Conservation (phyloP, 2,329 filamentous ascomycete genomes). For the Pseudogymnoascus sp. region DNA sequence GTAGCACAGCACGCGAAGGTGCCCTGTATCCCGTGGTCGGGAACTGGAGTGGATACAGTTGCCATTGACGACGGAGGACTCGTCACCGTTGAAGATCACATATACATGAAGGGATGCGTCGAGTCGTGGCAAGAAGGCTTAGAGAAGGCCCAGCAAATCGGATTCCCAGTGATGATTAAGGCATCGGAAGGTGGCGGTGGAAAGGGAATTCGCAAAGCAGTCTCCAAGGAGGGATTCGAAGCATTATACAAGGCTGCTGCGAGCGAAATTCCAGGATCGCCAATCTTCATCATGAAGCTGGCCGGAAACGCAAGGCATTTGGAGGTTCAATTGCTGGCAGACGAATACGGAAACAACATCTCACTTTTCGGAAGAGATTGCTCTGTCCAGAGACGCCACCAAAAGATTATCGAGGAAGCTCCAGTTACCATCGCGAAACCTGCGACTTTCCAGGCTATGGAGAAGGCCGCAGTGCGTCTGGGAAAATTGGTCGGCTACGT, state of each 20-base stretch:
- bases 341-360: slow-evolving; percentile 99
- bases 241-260: slow-evolving; percentile 90
- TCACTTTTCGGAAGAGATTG: slow-evolving; percentile 98
- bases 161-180: slow-evolving; percentile 99
- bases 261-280: slow-evolving; percentile 94
- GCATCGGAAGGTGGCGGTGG: slow-evolving; percentile 98
- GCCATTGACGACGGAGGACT: slow-evolving; percentile 72
- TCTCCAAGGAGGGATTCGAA: slow-evolving; percentile 75
- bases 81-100: slow-evolving; percentile 78
- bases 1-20: slow-evolving; percentile 95
- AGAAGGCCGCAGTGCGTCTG: slow-evolving; percentile 88
- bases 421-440: slow-evolving; percentile 92
- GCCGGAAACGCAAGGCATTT: slow-evolving; percentile 93
- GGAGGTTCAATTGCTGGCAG: slow-evolving; percentile 93
- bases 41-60: slow-evolving; percentile 80
- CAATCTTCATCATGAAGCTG: slow-evolving; percentile 99
- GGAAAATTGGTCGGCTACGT: slow-evolving; percentile 95
- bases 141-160: slow-evolving; percentile 76
- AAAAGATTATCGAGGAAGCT: slow-evolving; percentile 99
- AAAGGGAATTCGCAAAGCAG: slow-evolving; percentile 96
- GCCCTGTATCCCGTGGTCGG: slow-evolving; percentile 99
- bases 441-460: slow-evolving; percentile 89
- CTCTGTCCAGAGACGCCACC: slow-evolving; percentile 94
- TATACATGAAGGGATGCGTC: slow-evolving; percentile 89
- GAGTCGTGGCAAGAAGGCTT: slow-evolving; percentile 85